A percentile compares a stretch with the other conserved stretches of the same genome.
Evolutionary conservation across 805 yeast species (phyloP).

Genomic region (Starmerella bacillaris): DNA sequence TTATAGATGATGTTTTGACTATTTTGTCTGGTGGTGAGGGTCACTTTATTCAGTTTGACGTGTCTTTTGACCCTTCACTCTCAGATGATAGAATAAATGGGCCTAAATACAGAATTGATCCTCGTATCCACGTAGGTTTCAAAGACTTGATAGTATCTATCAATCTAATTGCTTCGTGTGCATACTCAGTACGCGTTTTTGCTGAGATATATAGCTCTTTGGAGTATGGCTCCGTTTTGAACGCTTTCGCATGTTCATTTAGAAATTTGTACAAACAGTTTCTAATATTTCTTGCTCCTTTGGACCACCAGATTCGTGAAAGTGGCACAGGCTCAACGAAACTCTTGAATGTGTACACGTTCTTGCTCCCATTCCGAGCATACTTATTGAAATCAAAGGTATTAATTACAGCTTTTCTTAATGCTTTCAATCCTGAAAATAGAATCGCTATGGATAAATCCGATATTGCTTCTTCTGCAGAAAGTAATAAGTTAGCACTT

Average conservation of each 20-base stretch:
- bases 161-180: slow-evolving; percentile 44
- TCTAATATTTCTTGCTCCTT: slow-evolving; percentile 19
- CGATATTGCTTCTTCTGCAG: no score
- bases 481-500: slow-evolving; percentile 4
- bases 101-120: slow-evolving; percentile 59
- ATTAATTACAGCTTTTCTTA: not conserved
- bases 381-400: slow-evolving; percentile 18
- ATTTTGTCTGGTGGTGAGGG: slow-evolving; percentile 55
- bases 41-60: slow-evolving; percentile 49
- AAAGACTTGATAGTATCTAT: slow-evolving; percentile 50
- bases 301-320: slow-evolving; percentile 36
- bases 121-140: slow-evolving; percentile 52
- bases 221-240: slow-evolving; percentile 52
- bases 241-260: slow-evolving; percentile 49
- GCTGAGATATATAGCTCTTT: slow-evolving; percentile 39
- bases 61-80: slow-evolving; percentile 34
- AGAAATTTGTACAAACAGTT: slow-evolving; percentile 24
- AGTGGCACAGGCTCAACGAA: slow-evolving; percentile 31
- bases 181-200: slow-evolving; percentile 40
- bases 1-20: slow-evolving; percentile 50
- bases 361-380: slow-evolving; percentile 6
- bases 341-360: slow-evolving; percentile 35
- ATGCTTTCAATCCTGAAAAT: not conserved
- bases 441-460: no score
- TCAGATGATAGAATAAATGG: slow-evolving; percentile 35